Conservation (phyloP, 495 filamentous ascomycete species). For the Tuber melanosporum region DNA sequence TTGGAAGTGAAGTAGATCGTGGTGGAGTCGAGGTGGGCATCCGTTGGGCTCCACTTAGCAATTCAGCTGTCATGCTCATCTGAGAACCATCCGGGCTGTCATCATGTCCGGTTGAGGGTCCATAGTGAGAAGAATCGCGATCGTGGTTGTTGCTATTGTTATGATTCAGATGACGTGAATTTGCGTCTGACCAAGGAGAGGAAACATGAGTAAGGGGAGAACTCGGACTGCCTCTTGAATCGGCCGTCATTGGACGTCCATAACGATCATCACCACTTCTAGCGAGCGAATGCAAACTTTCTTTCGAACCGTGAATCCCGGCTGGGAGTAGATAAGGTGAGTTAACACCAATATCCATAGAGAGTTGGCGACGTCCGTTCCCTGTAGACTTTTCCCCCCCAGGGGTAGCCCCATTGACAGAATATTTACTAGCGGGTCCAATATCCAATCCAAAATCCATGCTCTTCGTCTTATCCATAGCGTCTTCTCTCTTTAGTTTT, state of each 20-base stretch:
- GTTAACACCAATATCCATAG: constrained; percentile 71
- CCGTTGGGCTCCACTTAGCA: constrained; percentile 57
- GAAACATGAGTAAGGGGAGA: constrained; percentile 47
- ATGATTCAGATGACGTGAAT: constrained; percentile 51
- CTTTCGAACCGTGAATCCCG: constrained; percentile 65
- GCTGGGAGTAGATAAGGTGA: constrained; percentile 89
- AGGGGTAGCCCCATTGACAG: constrained; percentile 28
- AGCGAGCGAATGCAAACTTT: constrained; percentile 75
- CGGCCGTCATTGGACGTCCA: constrained; percentile 50
- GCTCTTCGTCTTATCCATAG: constrained; percentile 79
- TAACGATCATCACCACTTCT: constrained; percentile 74
- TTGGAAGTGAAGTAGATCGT: constrained; percentile 21
- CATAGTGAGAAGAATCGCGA: constrained; percentile 41
- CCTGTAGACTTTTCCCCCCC: constrained; percentile 47
- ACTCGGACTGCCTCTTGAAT: constrained; percentile 53
- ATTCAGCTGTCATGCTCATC: constrained; percentile 50
- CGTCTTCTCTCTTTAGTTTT: constrained; percentile 70
- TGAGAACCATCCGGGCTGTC: constrained; percentile 47
- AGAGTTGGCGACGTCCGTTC: constrained; percentile 63
- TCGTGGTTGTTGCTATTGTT: constrained; percentile 59
- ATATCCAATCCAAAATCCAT: constrained; percentile 81
- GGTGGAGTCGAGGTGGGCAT: constrained; percentile 59
- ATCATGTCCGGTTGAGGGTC: constrained; percentile 45
- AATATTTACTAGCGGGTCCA: constrained; percentile 36
- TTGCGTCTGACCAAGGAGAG: constrained; percentile 47